Base-by-base conservation (phyloP, 306 rosid genomes). In the Astragalus membranaceus region DNA sequence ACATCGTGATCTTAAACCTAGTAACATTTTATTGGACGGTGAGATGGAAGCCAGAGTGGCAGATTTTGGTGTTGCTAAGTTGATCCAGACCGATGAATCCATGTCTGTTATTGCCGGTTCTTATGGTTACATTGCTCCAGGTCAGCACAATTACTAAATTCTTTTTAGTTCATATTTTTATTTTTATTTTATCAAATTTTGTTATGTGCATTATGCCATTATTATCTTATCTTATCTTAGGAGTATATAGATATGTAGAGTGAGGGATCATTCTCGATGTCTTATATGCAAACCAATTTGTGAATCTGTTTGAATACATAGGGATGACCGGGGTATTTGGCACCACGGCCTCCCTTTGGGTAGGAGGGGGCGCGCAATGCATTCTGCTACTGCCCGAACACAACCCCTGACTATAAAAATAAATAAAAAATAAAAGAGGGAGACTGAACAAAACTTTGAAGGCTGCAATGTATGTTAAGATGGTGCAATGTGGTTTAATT, bases 51-150 rank as follows among this genome's bases (percentile, higher is more conserved):
- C 97, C 11, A 81, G 97, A 16, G 97, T 94, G 39, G 99, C 99
- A 0, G 99, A 94, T 79, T 94, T 94, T 17, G 99, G 99, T 0
- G 97, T 94, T 30, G 99, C 99, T 2, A 94, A 94, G 80, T 49
- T 94, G 56, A 91, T 90, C 67, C 95, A 88, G 20, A 64, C 81
- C 10, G 88, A 88, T 7, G 97, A 94, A 44, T 87, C 97, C n/a
- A 91, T 91, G 99, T 94, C 99, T 0, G 97, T 94, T 7, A 94
- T 94, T 42, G 97, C 97, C 8, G 99, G 99, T 8, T 91, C 99
- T 1, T 91, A 94, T 6, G 99, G 99, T 55, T 94, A 94, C 82
- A 94, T 94, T 70, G 99, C 99, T 6, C 99, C 99, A 73, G 99
- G 99, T 91, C 15, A 11, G 61, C 67, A 3, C 10, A 26, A 26